Evolutionary conservation across 176 grass and related monocot species (phyloP).

Genomic region (Dendrocalamus sinicus): DNA sequence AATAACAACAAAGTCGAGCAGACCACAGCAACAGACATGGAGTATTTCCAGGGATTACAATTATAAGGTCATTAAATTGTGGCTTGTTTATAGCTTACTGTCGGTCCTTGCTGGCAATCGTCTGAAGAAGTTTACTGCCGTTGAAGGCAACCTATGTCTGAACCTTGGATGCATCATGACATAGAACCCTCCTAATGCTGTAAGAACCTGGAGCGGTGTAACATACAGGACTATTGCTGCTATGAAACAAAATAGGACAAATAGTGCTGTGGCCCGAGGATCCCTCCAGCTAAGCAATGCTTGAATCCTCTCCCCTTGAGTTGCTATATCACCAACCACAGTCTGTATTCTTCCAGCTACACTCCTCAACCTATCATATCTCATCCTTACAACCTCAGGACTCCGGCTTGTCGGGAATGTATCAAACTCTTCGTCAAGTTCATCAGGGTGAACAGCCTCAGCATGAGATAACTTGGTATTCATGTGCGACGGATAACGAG

Average conservation of each 20-base stretch:
- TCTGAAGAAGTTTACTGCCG: slow-evolving; percentile 83
- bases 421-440: slow-evolving; percentile 93
- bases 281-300: slow-evolving; percentile 97
- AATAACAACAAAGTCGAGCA: slow-evolving; percentile 23
- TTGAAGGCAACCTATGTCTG: slow-evolving; percentile 77
- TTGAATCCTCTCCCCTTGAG: slow-evolving; percentile 92
- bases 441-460: slow-evolving; percentile 80
- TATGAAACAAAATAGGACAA: slow-evolving; percentile 85
- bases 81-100: slow-evolving; percentile 73
- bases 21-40: slow-evolving; percentile 26
- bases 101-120: slow-evolving; percentile 80
- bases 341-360: slow-evolving; percentile 92
- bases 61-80: slow-evolving; percentile 6
- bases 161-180: slow-evolving; percentile 95
- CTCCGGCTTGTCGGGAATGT: slow-evolving; percentile 73
- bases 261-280: slow-evolving; percentile 80
- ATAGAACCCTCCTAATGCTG: slow-evolving; percentile 77
- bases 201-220: slow-evolving; percentile 86
- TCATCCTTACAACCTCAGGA: slow-evolving; percentile 66
- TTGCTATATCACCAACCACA: slow-evolving; percentile 88
- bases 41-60: slow-evolving; percentile 39
- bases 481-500: slow-evolving; percentile 94
- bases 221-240: slow-evolving; percentile 78
- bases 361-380: slow-evolving; percentile 92
- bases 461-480: slow-evolving; percentile 97